Evolutionary conservation across 2,329 filamentous ascomycete species (phyloP), one percentile per base, ranked within the genome.

Genomic region (Paracorniculantispora psalliotae): DNA sequence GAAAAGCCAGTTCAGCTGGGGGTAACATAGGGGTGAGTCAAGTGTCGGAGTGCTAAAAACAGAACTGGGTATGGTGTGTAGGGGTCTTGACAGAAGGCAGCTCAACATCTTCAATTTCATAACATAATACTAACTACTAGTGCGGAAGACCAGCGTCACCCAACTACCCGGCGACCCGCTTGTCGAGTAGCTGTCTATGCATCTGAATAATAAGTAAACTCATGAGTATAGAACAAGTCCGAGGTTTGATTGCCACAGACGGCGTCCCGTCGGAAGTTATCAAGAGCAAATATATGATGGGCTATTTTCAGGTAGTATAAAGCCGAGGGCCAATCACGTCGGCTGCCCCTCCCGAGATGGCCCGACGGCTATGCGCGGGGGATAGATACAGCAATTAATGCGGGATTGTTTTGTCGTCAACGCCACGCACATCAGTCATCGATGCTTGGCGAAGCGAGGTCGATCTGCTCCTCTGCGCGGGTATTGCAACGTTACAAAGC

Each of bases 401-500:
- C 17, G 1, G 12, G 15, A 28, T 26, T n/a, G 28, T 21, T 6
- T 30, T 19, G 7, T 28, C 2, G 26, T 19, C 21, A 15, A 41
- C 13, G 2, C 17, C 10, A 43, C 9, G 51, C 25, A 39, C 26
- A 37, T 12, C 9, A 35, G 33, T 41, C 21, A 33, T 12, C 23
- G 21, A 48, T 47, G 7, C 3, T n/a, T 43, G 23, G 5, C 15
- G 37, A 54, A n/a, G 28, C 41, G 10, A 55, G 10, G 37, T 30
- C 17, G 19, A 49, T 30, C 44, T 33, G 44, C 7, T 21, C 17
- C 2, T 26, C 30, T 52, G 37, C 52, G 39, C 33, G 19, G 30
- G 39, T 15, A 15, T 4, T 60, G 59, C 59, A 60, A 60, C 59
- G 59, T 60, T 60, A 52, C 59, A 57, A 57, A 44, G 17, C 26